Percentiles rank a stretch among this genome's conserved stretches.
phyloP scores from a whole-genome alignment of 805 yeast species.

The Jamesozyma rosinii region DNA sequence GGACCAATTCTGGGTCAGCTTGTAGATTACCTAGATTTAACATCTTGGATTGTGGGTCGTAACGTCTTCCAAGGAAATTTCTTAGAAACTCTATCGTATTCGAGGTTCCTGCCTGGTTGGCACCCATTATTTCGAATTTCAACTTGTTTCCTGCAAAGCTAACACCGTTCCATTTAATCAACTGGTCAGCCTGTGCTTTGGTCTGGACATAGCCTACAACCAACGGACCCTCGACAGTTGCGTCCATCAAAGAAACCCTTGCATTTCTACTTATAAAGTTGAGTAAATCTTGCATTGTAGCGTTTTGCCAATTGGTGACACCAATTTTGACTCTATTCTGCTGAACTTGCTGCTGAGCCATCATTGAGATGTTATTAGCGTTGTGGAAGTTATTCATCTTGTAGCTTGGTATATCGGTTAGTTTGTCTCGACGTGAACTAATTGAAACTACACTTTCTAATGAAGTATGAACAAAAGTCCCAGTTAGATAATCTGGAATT shows the following conservation, averaged over 20 bases:
- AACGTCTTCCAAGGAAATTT: conserved; percentile 54
- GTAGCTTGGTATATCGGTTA: neutral
- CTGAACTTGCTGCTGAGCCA: conserved; percentile 22
- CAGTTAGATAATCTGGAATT: neutral
- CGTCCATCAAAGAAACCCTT: conserved; percentile 44
- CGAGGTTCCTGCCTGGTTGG: conserved; percentile 17
- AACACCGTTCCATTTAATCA: conserved; percentile 62
- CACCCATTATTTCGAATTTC: conserved; percentile 37
- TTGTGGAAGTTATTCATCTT: conserved; percentile 20
- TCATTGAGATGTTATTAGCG: conserved; percentile 19
- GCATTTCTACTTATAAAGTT: conserved; percentile 63
- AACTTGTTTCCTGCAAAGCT: conserved; percentile 69
- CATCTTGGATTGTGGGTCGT: conserved; percentile 53
- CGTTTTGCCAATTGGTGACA: conserved; percentile 76
- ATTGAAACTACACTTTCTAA: neutral
- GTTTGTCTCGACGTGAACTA: neutral
- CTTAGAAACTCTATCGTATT: conserved; percentile 56
- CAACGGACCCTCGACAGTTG: conserved; percentile 45
- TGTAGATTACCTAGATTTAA: conserved; percentile 60
- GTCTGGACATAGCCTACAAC: conserved; percentile 51
- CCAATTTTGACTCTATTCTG: conserved; percentile 44
- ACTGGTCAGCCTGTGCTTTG: conserved; percentile 47
- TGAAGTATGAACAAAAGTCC: neutral
- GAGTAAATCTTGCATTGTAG: conserved; percentile 56
- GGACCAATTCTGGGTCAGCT: conserved; percentile 50